These are phyloP conservation scores for Trichoderma citrinoviride DNA, from an alignment of 2,329 filamentous ascomycete genomes.

Conservation along the genomic window DNA sequence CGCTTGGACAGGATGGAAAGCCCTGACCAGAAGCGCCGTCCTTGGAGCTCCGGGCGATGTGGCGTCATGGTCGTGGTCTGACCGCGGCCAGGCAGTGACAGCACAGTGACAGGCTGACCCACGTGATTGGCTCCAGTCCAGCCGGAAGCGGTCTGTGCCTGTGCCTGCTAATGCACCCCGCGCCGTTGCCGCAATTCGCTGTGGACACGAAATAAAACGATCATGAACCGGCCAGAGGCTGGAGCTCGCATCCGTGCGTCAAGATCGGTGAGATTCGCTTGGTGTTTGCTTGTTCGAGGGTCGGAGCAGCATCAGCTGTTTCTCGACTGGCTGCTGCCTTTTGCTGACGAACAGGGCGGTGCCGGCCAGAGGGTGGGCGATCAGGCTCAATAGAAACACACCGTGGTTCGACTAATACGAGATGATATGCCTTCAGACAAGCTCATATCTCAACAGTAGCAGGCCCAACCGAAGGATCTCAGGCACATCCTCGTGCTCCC, in stretches of 20 bases:
- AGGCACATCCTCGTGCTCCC: background rate
- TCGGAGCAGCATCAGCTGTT: background rate
- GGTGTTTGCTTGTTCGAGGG: background rate
- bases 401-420: background rate
- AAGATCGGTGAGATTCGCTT: background rate
- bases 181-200: slow-evolving; percentile 1
- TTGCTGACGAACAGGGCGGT: background rate
- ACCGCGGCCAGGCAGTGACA: background rate
- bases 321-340: background rate
- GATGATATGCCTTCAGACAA: background rate
- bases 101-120: slow-evolving; percentile 1
- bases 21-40: slow-evolving; percentile 46
- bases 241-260: background rate
- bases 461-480: slow-evolving; percentile 3
- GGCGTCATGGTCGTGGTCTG: slow-evolving; percentile 17
- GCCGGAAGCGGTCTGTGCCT: slow-evolving; percentile 12
- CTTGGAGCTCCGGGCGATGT: slow-evolving; percentile 43
- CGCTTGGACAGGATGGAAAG: slow-evolving; percentile 53
- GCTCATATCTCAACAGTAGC: background rate
- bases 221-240: background rate
- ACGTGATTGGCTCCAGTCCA: slow-evolving; percentile 11
- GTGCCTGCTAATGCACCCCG: slow-evolving; percentile 18
- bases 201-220: background rate
- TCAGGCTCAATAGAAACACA: background rate
- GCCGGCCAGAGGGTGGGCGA: background rate